phyloP scores from a whole-genome alignment of 2,329 filamentous ascomycete species.

The Pezicula carpinea region DNA sequence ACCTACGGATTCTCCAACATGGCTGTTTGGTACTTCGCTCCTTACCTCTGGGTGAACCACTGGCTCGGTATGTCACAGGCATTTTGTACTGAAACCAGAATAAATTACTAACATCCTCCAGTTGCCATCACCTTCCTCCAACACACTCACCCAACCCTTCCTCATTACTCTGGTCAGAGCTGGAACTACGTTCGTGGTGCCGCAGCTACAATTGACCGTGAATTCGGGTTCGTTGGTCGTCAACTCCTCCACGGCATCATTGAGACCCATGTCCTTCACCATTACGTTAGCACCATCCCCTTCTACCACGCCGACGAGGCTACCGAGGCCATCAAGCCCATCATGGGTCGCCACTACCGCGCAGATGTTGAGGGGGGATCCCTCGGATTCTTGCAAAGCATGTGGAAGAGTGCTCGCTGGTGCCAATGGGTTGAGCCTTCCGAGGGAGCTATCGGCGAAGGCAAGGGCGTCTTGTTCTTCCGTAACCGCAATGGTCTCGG shows the following conservation, averaged over 20 bases:
- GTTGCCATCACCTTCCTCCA: conserved; percentile 97
- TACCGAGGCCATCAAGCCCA: conserved; percentile 83
- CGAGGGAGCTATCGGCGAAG: conserved; percentile 72
- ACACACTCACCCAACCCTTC: conserved; percentile 91
- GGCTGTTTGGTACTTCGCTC: conserved; percentile 89
- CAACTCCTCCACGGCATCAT: conserved; percentile 91
- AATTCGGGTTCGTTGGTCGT: conserved; percentile 94
- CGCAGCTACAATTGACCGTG: conserved; percentile 92
- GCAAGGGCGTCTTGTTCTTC: conserved; percentile 92
- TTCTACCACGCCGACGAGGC: conserved; percentile 97
- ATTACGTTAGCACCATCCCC: conserved; percentile 93
- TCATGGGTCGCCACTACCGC: conserved; percentile 97
- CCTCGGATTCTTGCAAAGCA: conserved; percentile 74
- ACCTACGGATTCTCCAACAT: conserved; percentile 83
- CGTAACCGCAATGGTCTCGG: conserved; percentile 89
- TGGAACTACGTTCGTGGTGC: conserved; percentile 95
- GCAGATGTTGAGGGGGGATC: conserved; percentile 72
- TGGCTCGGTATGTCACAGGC: conserved; percentile 77
- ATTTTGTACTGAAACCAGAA: not conserved
- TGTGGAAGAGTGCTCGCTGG: conserved; percentile 77
- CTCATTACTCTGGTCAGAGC: conserved; percentile 79
- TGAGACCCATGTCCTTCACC: conserved; percentile 96
- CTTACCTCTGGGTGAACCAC: conserved; percentile 98
- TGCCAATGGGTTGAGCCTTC: conserved; percentile 98
- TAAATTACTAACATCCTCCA: conserved; percentile 34